Conservation (phyloP, 2,329 filamentous ascomycete species). For the Hypoxylon sp. region DNA sequence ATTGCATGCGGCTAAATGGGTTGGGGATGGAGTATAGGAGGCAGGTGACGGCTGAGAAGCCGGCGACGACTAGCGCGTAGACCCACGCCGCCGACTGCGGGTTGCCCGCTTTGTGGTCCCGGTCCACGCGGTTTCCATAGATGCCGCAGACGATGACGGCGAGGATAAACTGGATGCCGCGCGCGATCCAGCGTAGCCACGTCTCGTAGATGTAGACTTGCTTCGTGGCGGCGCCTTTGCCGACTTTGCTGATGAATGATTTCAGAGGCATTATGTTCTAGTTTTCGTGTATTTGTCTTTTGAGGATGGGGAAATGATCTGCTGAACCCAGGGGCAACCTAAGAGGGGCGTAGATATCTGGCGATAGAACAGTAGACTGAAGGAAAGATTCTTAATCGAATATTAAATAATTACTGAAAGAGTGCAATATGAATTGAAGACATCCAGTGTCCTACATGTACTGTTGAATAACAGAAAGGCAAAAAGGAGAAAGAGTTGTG, state of each 20-base stretch:
- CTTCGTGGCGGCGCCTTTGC: slow-evolving; percentile 60
- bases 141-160: slow-evolving; percentile 77
- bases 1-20: slow-evolving; percentile 49
- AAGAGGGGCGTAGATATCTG: slow-evolving; percentile 7
- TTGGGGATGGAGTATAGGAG: slow-evolving; percentile 57
- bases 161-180: slow-evolving; percentile 77
- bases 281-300: slow-evolving; percentile 5
- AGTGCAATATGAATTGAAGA: slow-evolving; percentile 33
- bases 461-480: slow-evolving; percentile 9
- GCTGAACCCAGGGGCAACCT: neutral
- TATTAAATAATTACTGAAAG: slow-evolving; percentile 37
- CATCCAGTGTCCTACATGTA: slow-evolving; percentile 37
- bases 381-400: neutral
- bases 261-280: slow-evolving; percentile 42
- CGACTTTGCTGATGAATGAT: slow-evolving; percentile 47
- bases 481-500: slow-evolving; percentile 11
- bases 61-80: slow-evolving; percentile 72
- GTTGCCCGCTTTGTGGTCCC: slow-evolving; percentile 55
- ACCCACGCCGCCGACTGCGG: slow-evolving; percentile 70
- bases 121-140: slow-evolving; percentile 73
- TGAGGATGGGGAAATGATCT: neutral
- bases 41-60: slow-evolving; percentile 66
- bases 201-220: slow-evolving; percentile 62
- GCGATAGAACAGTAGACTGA: neutral
- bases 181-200: slow-evolving; percentile 66